Conservation (phyloP, 257 asterid genomes). For the Dorcoceras hygrometricum region DNA sequence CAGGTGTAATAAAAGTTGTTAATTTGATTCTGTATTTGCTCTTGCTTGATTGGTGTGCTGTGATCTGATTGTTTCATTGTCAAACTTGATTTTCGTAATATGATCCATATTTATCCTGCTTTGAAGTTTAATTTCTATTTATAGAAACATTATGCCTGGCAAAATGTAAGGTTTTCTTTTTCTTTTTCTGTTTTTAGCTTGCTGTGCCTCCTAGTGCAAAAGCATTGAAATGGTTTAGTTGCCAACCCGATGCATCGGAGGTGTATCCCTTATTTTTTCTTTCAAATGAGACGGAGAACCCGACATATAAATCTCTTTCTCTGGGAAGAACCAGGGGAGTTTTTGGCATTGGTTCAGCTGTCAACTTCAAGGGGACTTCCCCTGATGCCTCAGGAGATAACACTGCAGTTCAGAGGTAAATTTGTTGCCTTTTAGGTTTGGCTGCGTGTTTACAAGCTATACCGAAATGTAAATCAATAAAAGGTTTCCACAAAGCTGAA, state of each 20-base stretch:
- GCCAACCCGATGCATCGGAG: constrained; percentile 67
- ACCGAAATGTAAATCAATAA: no score
- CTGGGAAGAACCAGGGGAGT: constrained; percentile 77
- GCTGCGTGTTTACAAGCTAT: constrained; percentile 4
- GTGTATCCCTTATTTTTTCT: constrained; percentile 72
- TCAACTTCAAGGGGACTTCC: constrained; percentile 50
- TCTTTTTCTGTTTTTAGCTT: constrained; percentile 46
- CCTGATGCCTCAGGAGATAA: constrained; percentile 34
- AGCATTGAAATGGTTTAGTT: constrained; percentile 83
- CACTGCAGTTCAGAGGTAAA: constrained; percentile 51
- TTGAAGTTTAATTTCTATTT: constrained; percentile 1
- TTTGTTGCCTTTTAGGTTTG: constrained; percentile 12
- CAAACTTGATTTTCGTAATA: background rate
- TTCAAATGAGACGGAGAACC: constrained; percentile 64
- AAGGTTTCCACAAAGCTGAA: no score
- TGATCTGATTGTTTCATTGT: no score
- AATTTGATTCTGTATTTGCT: constrained; percentile 7
- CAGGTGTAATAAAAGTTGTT: constrained; percentile 45
- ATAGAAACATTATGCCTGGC: constrained; percentile 16
- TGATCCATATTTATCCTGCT: background rate
- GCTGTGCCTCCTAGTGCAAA: constrained; percentile 96
- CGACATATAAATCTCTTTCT: constrained; percentile 57
- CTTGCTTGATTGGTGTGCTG: constrained; percentile 11
- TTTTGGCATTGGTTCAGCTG: constrained; percentile 88
- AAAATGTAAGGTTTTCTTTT: constrained; percentile 10